Evolutionary conservation across 176 grass and related monocot genomes (phyloP).

Genomic region (Phoenix dactylifera): DNA sequence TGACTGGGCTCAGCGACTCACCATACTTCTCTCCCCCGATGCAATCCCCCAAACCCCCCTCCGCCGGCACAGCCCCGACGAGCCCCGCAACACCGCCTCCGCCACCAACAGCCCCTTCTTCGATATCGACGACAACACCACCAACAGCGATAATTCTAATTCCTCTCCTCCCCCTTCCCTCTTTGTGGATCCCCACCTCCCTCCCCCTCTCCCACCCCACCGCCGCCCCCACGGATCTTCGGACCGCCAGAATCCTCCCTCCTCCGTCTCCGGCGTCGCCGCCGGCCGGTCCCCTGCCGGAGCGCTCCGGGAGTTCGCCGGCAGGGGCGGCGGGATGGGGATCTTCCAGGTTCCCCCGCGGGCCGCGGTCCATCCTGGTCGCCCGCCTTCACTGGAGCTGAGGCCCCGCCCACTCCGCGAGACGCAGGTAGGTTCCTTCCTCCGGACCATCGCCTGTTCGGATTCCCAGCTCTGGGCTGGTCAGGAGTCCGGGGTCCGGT

Average conservation of each 20-base stretch:
- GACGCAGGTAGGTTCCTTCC: slow-evolving; percentile 34
- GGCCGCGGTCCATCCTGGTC: slow-evolving; percentile 16
- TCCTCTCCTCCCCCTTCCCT: too few species aligned
- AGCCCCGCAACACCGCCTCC: slow-evolving; percentile 4
- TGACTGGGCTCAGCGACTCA: too few species aligned
- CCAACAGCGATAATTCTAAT: neutral
- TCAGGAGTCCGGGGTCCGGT: slow-evolving; percentile 47
- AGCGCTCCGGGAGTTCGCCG: slow-evolving; percentile 38
- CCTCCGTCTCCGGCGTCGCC: slow-evolving; percentile 31
- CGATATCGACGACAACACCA: slow-evolving; percentile 31
- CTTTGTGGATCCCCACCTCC: slow-evolving; percentile 4
- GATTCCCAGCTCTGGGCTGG: slow-evolving; percentile 40
- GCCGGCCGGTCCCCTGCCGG: slow-evolving; percentile 37
- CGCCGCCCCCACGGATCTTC: too few species aligned
- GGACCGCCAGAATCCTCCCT: neutral
- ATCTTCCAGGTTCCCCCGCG: slow-evolving; percentile 5
- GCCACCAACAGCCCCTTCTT: neutral
- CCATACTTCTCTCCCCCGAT: slow-evolving; percentile 18
- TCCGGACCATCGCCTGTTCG: slow-evolving; percentile 35
- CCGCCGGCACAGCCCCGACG: slow-evolving; percentile 73
- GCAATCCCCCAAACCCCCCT: slow-evolving; percentile 20
- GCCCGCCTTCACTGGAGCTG: slow-evolving; percentile 56
- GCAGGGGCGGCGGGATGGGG: slow-evolving; percentile 2
- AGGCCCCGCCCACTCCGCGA: slow-evolving; percentile 60
- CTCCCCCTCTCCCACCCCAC: too few species aligned